A percentile compares a stretch with the other conserved stretches of the same genome.
These are phyloP conservation scores for Candida awuae DNA, from an alignment of 805 yeast species.

Conservation along the genomic window DNA sequence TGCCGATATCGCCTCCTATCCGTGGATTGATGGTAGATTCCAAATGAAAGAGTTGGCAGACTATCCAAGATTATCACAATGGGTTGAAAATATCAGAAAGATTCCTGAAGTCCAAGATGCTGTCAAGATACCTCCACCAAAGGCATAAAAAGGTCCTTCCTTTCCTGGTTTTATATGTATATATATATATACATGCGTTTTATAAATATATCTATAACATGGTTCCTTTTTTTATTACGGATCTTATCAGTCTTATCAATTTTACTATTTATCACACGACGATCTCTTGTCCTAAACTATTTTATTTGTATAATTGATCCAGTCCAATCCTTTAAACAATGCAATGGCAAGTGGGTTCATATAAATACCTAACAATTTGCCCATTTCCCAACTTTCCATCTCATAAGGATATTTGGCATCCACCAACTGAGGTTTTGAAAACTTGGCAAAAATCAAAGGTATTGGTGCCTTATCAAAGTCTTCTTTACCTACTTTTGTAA, in stretches of 20 bases:
- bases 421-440: conserved; percentile 28
- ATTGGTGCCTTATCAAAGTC: conserved; percentile 38
- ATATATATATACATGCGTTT: neutral
- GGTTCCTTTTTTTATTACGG: neutral
- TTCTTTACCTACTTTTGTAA: conserved; percentile 39
- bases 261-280: neutral
- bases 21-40: conserved; percentile 35
- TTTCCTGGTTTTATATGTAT: too few relatives aligned
- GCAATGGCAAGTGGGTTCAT: conserved; percentile 32
- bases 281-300: neutral
- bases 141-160: too few relatives aligned
- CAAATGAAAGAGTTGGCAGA: conserved; percentile 17
- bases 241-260: too few relatives aligned
- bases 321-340: conserved; percentile 30
- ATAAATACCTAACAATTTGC: conserved; percentile 29
- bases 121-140: conserved; percentile 14
- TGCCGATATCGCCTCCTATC: conserved; percentile 47
- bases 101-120: conserved; percentile 32
- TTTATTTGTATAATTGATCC: conserved; percentile 20
- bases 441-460: conserved; percentile 38
- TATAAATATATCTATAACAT: too few relatives aligned
- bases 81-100: conserved; percentile 31
- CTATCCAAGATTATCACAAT: conserved; percentile 34
- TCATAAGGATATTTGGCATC: conserved; percentile 22
- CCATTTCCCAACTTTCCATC: conserved; percentile 33